phyloP scores from a whole-genome alignment of 768 basidiomycete genomes.

The Lactarius vividus region DNA sequence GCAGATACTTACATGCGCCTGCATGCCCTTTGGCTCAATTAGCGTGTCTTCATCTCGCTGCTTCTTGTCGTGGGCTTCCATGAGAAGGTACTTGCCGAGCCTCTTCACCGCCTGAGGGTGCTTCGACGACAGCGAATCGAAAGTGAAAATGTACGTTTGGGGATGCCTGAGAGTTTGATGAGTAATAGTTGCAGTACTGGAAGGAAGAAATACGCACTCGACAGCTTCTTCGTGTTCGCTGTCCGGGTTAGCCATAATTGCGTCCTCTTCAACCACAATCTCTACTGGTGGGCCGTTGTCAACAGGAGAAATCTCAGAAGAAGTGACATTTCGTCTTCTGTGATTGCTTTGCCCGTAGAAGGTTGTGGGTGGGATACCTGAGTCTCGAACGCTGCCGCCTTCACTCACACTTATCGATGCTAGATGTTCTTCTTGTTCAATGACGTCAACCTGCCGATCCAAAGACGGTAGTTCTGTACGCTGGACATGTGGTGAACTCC shows the following conservation, averaged over 20 bases:
- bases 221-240: conserved; percentile 19
- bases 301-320: not conserved
- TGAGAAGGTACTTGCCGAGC: conserved; percentile 62
- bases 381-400: not conserved
- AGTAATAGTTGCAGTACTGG: not conserved
- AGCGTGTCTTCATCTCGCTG: conserved; percentile 31
- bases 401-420: not conserved
- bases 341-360: conserved; percentile 16
- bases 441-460: not conserved
- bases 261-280: conserved; percentile 12
- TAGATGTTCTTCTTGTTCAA: not conserved
- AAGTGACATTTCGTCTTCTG: not conserved
- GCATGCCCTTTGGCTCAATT: conserved; percentile 44
- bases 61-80: conserved; percentile 76
- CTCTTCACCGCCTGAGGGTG: conserved; percentile 64
- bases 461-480: not conserved
- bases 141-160: conserved; percentile 67
- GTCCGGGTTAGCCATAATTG: conserved; percentile 9
- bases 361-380: conserved; percentile 14
- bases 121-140: conserved; percentile 82
- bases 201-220: not conserved
- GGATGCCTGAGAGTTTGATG: conserved; percentile 41
- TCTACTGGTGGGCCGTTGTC: conserved; percentile 11
- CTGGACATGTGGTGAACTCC: not conserved
- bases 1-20: conserved; percentile 47